Evolutionary conservation across 2,329 filamentous ascomycete species (phyloP).

Genomic region (Pestalotiopsis sp.): DNA sequence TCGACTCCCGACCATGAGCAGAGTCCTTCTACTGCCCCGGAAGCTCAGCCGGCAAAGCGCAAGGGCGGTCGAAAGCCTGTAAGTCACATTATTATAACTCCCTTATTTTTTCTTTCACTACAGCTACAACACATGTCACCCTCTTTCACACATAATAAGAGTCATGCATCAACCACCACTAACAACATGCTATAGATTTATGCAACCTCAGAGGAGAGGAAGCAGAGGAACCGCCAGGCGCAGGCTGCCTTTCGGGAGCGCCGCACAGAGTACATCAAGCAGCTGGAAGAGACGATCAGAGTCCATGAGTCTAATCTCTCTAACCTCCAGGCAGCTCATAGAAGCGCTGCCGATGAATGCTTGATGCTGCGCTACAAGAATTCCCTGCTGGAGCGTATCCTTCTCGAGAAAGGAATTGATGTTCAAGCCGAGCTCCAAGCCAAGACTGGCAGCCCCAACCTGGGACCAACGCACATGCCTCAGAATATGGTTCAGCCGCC

Average conservation of each 20-base stretch:
- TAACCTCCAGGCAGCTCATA: constrained; percentile 90
- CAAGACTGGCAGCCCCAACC: constrained; percentile 85
- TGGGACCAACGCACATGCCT: constrained; percentile 69
- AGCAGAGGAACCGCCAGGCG: constrained; percentile 95
- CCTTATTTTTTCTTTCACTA: constrained; percentile 1
- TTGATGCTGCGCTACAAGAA: constrained; percentile 99
- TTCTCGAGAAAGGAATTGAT: constrained; percentile 97
- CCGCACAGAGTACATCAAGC: constrained; percentile 98
- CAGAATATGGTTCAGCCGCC: constrained; percentile 74
- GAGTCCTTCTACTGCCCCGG: constrained; percentile 44
- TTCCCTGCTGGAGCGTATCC: constrained; percentile 89
- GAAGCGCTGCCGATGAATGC: constrained; percentile 93
- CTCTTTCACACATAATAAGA: background rate
- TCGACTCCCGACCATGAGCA: constrained; percentile 64
- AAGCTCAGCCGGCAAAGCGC: constrained; percentile 77
- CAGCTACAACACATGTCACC: background rate
- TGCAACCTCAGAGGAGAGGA: constrained; percentile 96
- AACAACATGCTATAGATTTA: constrained; percentile 72
- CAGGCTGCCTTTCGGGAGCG: constrained; percentile 97
- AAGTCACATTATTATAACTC: constrained; percentile 38
- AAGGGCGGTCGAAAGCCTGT: constrained; percentile 98
- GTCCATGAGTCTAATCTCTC: constrained; percentile 94
- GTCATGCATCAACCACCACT: background rate
- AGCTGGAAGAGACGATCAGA: constrained; percentile 95
- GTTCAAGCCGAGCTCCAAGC: constrained; percentile 93